Evolutionary conservation across 2,329 filamentous ascomycete species (phyloP), one percentile per base, ranked within the genome.

Genomic region (Alternaria brassicicola): DNA sequence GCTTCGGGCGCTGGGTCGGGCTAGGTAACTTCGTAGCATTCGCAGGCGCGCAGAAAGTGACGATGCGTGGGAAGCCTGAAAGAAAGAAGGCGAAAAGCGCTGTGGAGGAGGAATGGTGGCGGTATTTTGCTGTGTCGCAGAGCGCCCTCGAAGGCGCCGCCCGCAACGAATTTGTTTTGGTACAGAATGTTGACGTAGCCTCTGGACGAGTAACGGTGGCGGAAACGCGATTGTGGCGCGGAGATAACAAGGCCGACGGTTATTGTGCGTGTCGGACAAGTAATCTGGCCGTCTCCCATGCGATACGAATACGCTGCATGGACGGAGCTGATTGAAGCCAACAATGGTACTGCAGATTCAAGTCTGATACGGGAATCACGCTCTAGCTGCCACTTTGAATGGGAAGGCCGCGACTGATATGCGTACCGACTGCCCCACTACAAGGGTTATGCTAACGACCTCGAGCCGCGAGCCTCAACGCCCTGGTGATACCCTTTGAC

Each of bases 1-100:
- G 13, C 63, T 61, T 17, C 67, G 61, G 46, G 70, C 64, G 53
- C 48, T 63, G n/a, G 67, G 65, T 52, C 68, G 65, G 9, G 65
- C 48, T 25, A 73, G 28, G 49, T 68, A 69, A 23, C 62, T 64
- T 65, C 73, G 71, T 64, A 77, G 71, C 73, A 73, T 65, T 58
- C 70, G 73, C 66, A 76, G 69, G 67, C 73, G 75, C 65, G 43
- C 48, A n/a, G 51, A 42, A 30, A 55, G 51, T 35, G 35, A 30
- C 42, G 17, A 33, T 17, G 21, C 12, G 19, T 28, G 30, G 4
- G 42, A 36, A 6, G 30, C 21, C 15, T 30, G 23, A 4, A 35
- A 42, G 8, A 30, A 28, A 21, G 36, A n/a, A n/a, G 21, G 50
- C 36, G 50, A 31, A 15, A 21, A 42, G 19, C 10, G n/a, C 10